A percentile compares a stretch with the other conserved stretches of the same genome.
These are phyloP conservation scores for Zychaea mexicana DNA, from an alignment of 371 early-diverging fungal species.

Conservation along the genomic window DNA sequence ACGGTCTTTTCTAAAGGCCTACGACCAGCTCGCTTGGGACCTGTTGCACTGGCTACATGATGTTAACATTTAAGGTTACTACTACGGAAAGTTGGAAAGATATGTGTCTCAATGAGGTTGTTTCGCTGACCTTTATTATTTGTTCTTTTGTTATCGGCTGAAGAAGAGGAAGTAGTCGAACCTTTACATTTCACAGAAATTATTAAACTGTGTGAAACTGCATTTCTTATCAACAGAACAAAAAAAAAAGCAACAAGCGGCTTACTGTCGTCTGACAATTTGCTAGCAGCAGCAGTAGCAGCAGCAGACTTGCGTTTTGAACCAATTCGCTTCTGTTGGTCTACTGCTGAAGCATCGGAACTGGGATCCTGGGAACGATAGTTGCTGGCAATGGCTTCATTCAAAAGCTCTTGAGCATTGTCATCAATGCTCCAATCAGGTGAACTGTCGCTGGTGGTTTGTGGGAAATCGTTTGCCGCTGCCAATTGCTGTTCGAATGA, in stretches of 20 bases:
- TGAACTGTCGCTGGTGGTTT: neutral
- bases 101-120: neutral
- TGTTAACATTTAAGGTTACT: neutral
- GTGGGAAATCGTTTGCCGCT: neutral
- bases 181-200: neutral
- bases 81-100: neutral
- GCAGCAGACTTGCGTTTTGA: slow-evolving; percentile 12
- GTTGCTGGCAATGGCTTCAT: slow-evolving; percentile 38
- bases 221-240: neutral
- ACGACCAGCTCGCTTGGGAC: slow-evolving; percentile 40
- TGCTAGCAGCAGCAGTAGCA: neutral
- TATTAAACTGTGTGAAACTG: neutral
- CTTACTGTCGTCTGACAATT: slow-evolving; percentile 6
- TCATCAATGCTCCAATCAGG: slow-evolving; percentile 10
- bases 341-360: neutral
- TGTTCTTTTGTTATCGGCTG: neutral
- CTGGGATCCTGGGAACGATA: slow-evolving; percentile 13
- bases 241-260: neutral
- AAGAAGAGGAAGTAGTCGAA: slow-evolving; percentile 6
- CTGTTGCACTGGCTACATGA: neutral
- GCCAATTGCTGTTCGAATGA: neutral
- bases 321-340: neutral
- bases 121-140: neutral
- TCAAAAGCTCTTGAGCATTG: slow-evolving; percentile 23
- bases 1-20: slow-evolving; percentile 38